phyloP scores from a whole-genome alignment of 148 eudicot genomes.

The Vaccinium corymbosum region DNA sequence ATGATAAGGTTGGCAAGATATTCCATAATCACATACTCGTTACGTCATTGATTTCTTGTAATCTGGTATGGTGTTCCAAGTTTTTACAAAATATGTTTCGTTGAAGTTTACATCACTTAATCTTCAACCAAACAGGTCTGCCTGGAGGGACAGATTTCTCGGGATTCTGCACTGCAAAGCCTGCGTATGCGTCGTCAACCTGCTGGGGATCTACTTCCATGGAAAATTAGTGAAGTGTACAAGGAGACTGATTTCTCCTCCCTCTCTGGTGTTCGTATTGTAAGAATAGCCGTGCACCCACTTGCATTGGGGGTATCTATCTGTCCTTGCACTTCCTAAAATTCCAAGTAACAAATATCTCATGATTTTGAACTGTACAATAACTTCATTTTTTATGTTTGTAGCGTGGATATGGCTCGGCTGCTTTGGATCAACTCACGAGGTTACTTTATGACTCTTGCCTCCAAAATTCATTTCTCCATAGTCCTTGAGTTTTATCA shows the following conservation, averaged over 20 bases:
- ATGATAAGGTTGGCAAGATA: not conserved
- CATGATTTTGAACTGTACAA: not conserved
- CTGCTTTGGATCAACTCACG: conserved; percentile 68
- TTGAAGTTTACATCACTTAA: not conserved
- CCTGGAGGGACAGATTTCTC: conserved; percentile 87
- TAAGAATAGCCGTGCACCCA: conserved; percentile 91
- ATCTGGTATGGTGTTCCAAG: not conserved
- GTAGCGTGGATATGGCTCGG: conserved; percentile 92
- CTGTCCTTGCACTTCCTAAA: not conserved
- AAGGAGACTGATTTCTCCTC: conserved; percentile 58
- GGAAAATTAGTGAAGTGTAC: conserved; percentile 85
- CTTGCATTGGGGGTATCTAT: conserved; percentile 72
- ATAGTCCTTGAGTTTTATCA: not conserved
- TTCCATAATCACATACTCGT: not conserved
- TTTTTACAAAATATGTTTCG: not conserved
- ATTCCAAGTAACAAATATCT: not conserved
- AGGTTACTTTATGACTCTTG: conserved; percentile 36
- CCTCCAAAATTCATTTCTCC: not conserved
- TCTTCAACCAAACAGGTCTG: conserved; percentile 40
- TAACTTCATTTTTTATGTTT: conserved; percentile 5
- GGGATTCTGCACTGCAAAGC: conserved; percentile 55
- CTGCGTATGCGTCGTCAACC: conserved; percentile 63
- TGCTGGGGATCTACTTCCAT: conserved; percentile 89
- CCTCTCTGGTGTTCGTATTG: conserved; percentile 90
- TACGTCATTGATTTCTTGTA: not conserved